Base-by-base conservation (phyloP, 1,139 yeast species). In the Hemisphaericaspora lyxosophila region DNA sequence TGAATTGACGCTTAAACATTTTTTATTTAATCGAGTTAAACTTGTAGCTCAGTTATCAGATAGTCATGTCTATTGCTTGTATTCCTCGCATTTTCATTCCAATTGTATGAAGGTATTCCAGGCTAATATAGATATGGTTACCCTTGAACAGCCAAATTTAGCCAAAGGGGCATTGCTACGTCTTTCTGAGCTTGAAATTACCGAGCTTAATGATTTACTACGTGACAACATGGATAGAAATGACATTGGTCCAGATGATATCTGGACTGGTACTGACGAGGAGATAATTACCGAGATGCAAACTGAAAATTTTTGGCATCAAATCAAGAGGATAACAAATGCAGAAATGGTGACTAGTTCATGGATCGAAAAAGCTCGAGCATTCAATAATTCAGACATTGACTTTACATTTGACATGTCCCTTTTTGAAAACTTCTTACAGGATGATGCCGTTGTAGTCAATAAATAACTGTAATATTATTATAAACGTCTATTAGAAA, bases 401-500 rank as follows among this genome's bases (percentile, higher is more conserved):
- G 36, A 26, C 5, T 26, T 37, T 24, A 4, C n/a, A 7, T 24
- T 24, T 24, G 13, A 24, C 3, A 9, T 24, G n/a, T n/a, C 9
- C 9, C 12, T 24, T 3, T 24, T 24, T 24, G 26, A 24, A 24
- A 24, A 4, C 7, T 24, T 24, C 26, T 24, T 24, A 24, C 26
- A 24, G n/a, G 26, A 24, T 24, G 26, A 24, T 24, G 12, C 26
- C 3, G 9, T 24, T 24, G 13, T 7, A 24, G 3, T 24, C 4
- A 24, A 24, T 24, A 24, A 24, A 24, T 24, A 24, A 23, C 13
- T 24, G 9, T 24, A 13, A 3, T 9, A 17, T 8, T 15, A 8
- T 12, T 26, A 15, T 16, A 15, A 12, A 5, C 7, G 5, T 27
- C 30, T 38, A 28, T 38, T 46, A 59, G 34, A 57, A 57, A 17